A percentile compares a stretch with the other conserved stretches of the same genome.
These are phyloP conservation scores for Fusarium nygamai DNA, from an alignment of 2,329 filamentous ascomycete genomes.

Conservation along the genomic window DNA sequence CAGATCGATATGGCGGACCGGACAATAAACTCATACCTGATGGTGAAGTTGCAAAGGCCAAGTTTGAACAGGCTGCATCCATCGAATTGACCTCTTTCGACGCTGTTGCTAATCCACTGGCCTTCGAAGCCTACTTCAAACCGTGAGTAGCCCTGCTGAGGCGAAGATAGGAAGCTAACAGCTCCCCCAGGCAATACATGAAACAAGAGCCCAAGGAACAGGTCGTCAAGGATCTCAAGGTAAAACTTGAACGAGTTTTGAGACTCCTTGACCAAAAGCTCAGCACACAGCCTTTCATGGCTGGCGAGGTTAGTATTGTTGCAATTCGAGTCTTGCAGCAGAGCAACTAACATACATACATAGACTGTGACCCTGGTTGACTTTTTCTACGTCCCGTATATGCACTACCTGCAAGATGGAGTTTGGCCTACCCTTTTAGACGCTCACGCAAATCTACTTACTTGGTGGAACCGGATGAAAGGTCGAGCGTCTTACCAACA, in stretches of 20 bases:
- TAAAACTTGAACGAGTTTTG: background rate
- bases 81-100: background rate
- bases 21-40: background rate
- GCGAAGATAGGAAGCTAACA: background rate
- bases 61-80: background rate
- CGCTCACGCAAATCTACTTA: background rate
- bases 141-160: background rate
- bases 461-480: background rate
- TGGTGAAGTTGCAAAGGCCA: background rate
- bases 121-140: background rate
- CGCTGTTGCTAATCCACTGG: background rate
- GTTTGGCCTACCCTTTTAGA: background rate
- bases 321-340: no score
- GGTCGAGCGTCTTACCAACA: background rate
- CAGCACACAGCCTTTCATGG: background rate
- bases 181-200: background rate
- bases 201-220: background rate
- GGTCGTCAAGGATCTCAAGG: background rate
- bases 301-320: background rate
- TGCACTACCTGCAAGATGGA: background rate
- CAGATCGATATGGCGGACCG: background rate
- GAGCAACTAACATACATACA: background rate
- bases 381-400: background rate
- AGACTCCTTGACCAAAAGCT: background rate
- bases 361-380: background rate